Evolutionary conservation across 768 basidiomycete species (phyloP), one percentile per base, ranked within the genome.

Genomic region (Podaxis sp.): DNA sequence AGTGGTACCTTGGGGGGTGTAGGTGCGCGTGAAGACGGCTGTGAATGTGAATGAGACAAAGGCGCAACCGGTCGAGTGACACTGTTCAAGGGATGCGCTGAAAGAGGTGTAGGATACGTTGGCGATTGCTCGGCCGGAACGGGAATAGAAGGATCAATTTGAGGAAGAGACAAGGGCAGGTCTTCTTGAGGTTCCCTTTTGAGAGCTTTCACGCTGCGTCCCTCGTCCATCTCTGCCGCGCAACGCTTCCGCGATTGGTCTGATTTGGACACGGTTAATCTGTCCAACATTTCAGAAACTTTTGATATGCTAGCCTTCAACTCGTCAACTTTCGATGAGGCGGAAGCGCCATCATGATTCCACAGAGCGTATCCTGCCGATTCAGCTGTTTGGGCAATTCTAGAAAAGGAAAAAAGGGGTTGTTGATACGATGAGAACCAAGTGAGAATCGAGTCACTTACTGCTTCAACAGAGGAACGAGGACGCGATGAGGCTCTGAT

Each of bases 371-470:
- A 77, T 46, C 79, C 82, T 47, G 85, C 86, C 49, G 83, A 82
- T 57, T 80, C 77, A 41, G 86, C 86, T 15, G 85, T 86, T 59
- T 82, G 79, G 46, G 82, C 84, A 66, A 89, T 86, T 71, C 87
- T 88, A 68, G 29, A 63, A 55, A 46, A 65, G 59, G 64, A 62
- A 57, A 68, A 64, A 64, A n/a, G 41, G 25, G 40, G 40, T 24
- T 17, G 25, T 54, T 47, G 12, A 47, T 54, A 25, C 5, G 53
- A 55, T 49, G 19, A 40, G 53, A 46, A 55, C 25, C n/a, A 25
- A 37, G 22, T 24, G 19, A 25, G 36, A 49, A 37, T 24, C 33
- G 47, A 25, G 33, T 49, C 11, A 72, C 83, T 71, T 67, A 89
- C 89, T 82, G 80, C 70, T 79, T 81, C 43, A 87, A 75, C 66